Conservation (phyloP, 306 rosid species). For the Lupinus albus region DNA sequence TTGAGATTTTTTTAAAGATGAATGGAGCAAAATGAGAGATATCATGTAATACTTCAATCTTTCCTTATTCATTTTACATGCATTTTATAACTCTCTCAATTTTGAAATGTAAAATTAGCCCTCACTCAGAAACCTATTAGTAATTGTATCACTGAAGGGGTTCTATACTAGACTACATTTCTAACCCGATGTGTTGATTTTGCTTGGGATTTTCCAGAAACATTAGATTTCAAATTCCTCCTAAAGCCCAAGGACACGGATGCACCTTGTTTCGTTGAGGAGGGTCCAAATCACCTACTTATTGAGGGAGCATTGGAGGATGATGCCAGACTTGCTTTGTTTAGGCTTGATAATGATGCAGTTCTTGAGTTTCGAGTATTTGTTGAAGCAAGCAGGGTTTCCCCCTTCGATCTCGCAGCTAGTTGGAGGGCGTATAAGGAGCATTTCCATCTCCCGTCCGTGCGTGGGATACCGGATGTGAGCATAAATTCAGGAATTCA, state of each 20-base stretch:
- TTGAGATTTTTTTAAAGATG: background rate
- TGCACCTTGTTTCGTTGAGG: slow-evolving; percentile 75
- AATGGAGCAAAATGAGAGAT: background rate
- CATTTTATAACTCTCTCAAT: background rate
- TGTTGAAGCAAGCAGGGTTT: slow-evolving; percentile 78
- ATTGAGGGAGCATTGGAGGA: slow-evolving; percentile 81
- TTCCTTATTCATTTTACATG: background rate
- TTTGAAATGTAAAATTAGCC: background rate
- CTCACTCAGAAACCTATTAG: background rate
- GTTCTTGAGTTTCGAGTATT: slow-evolving; percentile 76
- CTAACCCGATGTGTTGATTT: slow-evolving; percentile 22
- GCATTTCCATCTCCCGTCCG: slow-evolving; percentile 73
- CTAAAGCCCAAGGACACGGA: slow-evolving; percentile 68
- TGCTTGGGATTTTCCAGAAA: slow-evolving; percentile 59
- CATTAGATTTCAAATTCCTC: slow-evolving; percentile 91
- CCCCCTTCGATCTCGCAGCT: slow-evolving; percentile 93
- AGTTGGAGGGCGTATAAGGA: slow-evolving; percentile 97
- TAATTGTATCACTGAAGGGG: background rate
- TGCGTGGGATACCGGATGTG: slow-evolving; percentile 92
- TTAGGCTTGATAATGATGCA: slow-evolving; percentile 62
- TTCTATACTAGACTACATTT: slow-evolving; percentile 5
- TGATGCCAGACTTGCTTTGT: slow-evolving; percentile 74
- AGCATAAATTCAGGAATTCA: slow-evolving; percentile 66
- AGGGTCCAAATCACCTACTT: slow-evolving; percentile 80
- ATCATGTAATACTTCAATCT: background rate